Evolutionary conservation across 2,329 filamentous ascomycete species (phyloP).

Genomic region (Fusarium solani-melongenae): DNA sequence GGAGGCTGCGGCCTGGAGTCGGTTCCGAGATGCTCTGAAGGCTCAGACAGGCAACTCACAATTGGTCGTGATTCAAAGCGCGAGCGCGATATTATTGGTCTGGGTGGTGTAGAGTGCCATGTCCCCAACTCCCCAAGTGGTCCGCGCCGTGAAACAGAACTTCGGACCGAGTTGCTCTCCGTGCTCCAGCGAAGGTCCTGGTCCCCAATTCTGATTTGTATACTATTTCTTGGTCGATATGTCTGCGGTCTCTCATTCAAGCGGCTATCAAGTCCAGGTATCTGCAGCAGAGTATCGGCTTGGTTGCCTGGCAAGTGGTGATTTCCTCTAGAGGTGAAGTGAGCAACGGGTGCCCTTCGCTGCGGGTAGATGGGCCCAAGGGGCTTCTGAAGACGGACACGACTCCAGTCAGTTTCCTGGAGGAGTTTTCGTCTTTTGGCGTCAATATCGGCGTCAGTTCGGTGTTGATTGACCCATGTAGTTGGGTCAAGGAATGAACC

Average conservation of each 20-base stretch:
- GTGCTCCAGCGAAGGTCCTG: constrained; percentile 46
- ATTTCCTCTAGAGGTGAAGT: neutral
- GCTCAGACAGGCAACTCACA: neutral
- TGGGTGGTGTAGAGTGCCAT: neutral
- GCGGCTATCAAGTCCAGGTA: neutral
- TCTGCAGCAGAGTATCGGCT: neutral
- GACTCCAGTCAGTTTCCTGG: constrained; percentile 46
- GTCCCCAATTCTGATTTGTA: constrained; percentile 45
- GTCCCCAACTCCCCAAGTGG: neutral
- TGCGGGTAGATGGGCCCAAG: constrained; percentile 36
- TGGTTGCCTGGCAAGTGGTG: neutral
- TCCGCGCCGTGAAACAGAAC: constrained; percentile 6
- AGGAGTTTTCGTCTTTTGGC: constrained; percentile 42
- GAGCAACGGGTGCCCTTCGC: constrained; percentile 6
- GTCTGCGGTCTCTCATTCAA: neutral
- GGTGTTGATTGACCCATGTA: neutral
- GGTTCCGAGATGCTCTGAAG: neutral
- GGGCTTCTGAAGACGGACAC: constrained; percentile 47
- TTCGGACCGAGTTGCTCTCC: constrained; percentile 42
- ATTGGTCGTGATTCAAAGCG: neutral
- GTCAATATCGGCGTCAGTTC: constrained; percentile 22
- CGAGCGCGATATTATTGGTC: neutral
- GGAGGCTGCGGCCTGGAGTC: neutral
- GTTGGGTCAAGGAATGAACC: neutral
- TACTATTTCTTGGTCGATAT: neutral